Conservation (phyloP, 371 early-diverging fungal species). For the Coemansia sp. region DNA sequence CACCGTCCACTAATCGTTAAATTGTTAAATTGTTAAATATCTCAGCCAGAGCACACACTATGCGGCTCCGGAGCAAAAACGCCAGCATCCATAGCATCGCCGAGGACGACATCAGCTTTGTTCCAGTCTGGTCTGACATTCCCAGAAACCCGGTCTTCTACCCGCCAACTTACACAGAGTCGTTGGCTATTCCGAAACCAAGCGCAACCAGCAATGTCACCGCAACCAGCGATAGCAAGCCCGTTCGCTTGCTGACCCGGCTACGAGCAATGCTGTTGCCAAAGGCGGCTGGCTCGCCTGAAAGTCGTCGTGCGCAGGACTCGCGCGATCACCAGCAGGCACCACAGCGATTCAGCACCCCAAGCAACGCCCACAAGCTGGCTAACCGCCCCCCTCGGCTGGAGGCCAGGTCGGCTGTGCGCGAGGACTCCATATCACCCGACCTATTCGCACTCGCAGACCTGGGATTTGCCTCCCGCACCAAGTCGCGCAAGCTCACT, state of each 20-base stretch:
- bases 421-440: conserved; percentile 31
- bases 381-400: conserved; percentile 9
- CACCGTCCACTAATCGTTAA: neutral
- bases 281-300: neutral
- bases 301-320: conserved; percentile 3
- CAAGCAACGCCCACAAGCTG: neutral
- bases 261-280: conserved; percentile 28
- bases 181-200: neutral
- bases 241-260: conserved; percentile 23
- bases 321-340: neutral
- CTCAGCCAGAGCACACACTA: neutral
- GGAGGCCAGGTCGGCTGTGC: conserved; percentile 37
- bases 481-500: neutral
- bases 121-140: conserved; percentile 3
- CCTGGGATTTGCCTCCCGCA: conserved; percentile 8
- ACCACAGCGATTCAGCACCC: conserved; percentile 1
- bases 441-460: conserved; percentile 39
- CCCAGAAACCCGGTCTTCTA: conserved; percentile 45
- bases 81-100: conserved; percentile 3
- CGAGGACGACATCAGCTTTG: neutral
- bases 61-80: conserved; percentile 2
- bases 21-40: neutral
- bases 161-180: conserved; percentile 29
- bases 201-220: neutral
- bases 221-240: conserved; percentile 6